Percentiles rank a stretch among this genome's conserved stretches.
phyloP scores from a whole-genome alignment of 75 land plant genomes.

The Picea glauca region DNA sequence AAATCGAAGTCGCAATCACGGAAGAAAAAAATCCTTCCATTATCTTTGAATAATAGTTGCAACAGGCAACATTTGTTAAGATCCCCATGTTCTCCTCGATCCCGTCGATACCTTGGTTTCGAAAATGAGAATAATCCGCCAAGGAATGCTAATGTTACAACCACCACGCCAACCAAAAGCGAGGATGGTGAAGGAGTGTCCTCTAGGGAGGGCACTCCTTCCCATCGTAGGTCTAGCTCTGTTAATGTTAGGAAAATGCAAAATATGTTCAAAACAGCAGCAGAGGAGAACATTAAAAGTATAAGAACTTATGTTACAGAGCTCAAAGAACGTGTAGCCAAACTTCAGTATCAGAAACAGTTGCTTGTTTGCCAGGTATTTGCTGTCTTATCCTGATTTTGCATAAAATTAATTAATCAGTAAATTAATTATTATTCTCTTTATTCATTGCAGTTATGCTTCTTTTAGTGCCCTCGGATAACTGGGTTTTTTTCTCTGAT shows the following conservation, averaged over 20 bases:
- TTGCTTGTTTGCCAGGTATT: constrained; percentile 96
- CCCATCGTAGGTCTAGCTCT: constrained; percentile 75
- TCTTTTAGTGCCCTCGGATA: neutral
- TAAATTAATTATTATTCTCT: neutral
- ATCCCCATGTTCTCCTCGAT: constrained; percentile 66
- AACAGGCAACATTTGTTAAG: constrained; percentile 36
- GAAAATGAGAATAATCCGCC: constrained; percentile 64
- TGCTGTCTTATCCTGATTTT: neutral
- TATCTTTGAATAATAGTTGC: constrained; percentile 27
- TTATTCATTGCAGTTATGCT: neutral
- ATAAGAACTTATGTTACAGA: constrained; percentile 97
- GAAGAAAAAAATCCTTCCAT: constrained; percentile 45
- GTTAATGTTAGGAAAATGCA: constrained; percentile 97
- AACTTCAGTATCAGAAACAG: constrained; percentile 95
- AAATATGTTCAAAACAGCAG: constrained; percentile 96
- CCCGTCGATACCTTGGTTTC: constrained; percentile 27
- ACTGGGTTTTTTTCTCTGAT: neutral
- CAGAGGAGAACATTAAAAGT: constrained; percentile 95
- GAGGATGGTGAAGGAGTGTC: constrained; percentile 57
- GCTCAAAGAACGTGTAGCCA: constrained; percentile 95
- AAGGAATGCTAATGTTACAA: constrained; percentile 17
- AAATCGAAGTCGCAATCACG: constrained; percentile 24
- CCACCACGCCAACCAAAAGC: constrained; percentile 45
- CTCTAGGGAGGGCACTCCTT: constrained; percentile 62
- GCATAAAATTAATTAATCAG: neutral